Conservation (phyloP, 2,329 filamentous ascomycete genomes). For the Pseudogymnoascus sp. region DNA sequence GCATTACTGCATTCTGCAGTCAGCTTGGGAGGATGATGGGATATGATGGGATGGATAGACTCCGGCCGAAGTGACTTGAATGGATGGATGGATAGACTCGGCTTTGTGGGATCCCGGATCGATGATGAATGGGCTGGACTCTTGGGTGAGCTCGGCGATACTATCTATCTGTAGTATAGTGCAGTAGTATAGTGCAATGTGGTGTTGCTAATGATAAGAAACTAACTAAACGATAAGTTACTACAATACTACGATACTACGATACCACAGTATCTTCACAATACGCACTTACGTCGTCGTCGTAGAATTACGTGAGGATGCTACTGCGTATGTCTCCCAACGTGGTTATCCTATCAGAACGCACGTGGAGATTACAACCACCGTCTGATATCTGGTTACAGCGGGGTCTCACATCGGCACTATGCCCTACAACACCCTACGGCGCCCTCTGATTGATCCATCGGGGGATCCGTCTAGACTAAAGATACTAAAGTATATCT, state of each 20-base stretch:
- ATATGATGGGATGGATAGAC: not conserved
- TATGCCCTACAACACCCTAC: not conserved
- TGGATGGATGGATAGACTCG: not conserved
- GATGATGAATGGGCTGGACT: not conserved
- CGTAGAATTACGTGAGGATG: not conserved
- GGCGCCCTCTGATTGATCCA: not conserved
- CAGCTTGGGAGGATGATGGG: not conserved
- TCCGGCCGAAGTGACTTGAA: not conserved
- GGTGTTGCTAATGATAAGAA: not conserved
- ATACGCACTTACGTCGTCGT: not conserved
- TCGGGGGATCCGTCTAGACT: not conserved
- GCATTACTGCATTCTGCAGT: slow-evolving; percentile 1
- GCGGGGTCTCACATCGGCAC: not conserved
- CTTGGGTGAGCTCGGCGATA: not conserved
- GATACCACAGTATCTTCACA: no score
- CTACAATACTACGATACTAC: not conserved
- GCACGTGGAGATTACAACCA: not conserved
- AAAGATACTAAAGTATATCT: not conserved
- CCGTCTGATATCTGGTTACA: not conserved
- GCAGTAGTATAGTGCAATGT: no score
- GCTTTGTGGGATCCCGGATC: not conserved
- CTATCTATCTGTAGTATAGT: not conserved
- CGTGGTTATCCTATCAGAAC: not conserved
- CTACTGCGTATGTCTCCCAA: not conserved
- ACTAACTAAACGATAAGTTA: no score